A percentile compares a stretch with the other conserved stretches of the same genome.
Evolutionary conservation across 164 flowering plant genomes (phyloP).

Genomic region (Aristolochia contorta): DNA sequence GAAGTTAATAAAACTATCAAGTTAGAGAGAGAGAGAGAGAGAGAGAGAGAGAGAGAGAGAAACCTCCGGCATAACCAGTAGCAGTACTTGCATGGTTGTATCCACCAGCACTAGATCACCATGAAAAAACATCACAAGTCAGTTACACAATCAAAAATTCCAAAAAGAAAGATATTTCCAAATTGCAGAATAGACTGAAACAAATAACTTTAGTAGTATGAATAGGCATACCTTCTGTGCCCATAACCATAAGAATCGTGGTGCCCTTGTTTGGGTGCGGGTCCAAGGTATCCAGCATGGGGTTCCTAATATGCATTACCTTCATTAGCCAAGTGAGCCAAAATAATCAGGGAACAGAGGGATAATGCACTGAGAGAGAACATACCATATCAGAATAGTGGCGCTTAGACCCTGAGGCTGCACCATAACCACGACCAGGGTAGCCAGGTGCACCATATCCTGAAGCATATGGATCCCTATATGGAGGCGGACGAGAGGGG

Average conservation of each 20-base stretch:
- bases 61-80: constrained; percentile 25
- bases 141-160: neutral
- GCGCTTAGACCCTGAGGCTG: constrained; percentile 24
- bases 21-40: too few species aligned
- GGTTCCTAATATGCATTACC: constrained; percentile 22
- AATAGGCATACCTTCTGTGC: constrained; percentile 16
- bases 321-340: constrained; percentile 1
- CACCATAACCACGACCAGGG: constrained; percentile 15
- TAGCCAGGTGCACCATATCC: constrained; percentile 16
- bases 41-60: too few species aligned
- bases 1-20: too few species aligned
- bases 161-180: neutral
- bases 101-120: constrained; percentile 17
- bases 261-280: constrained; percentile 12
- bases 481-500: constrained; percentile 3
- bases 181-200: constrained; percentile 1
- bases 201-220: neutral
- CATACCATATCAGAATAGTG: constrained; percentile 24
- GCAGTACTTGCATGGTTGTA: constrained; percentile 17
- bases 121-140: neutral
- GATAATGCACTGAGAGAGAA: neutral
- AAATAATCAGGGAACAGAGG: neutral
- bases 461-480: constrained; percentile 19
- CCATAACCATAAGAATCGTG: constrained; percentile 19
- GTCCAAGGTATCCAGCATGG: constrained; percentile 35